phyloP scores from a whole-genome alignment of 176 grass and related monocot species.

The Secale cereale region DNA sequence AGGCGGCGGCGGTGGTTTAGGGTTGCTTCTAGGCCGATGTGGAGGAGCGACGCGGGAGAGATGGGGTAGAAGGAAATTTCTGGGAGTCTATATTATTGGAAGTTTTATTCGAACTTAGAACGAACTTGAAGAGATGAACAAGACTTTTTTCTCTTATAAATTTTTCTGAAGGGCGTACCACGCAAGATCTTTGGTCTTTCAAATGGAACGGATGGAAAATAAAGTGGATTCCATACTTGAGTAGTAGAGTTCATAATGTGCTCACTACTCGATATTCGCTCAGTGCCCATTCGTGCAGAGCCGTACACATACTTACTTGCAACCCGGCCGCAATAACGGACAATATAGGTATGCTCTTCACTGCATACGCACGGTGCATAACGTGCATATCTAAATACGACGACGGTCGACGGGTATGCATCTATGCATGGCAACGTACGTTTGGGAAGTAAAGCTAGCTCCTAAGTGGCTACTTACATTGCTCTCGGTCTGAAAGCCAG shows the following conservation, averaged over 20 bases:
- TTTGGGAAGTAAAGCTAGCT: not conserved
- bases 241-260: not conserved
- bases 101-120: too few relatives aligned
- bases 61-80: too few relatives aligned
- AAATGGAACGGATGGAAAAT: too few relatives aligned
- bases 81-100: too few relatives aligned
- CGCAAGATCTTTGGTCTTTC: too few relatives aligned
- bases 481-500: not conserved
- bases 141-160: too few relatives aligned
- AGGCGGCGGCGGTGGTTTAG: too few relatives aligned
- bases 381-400: not conserved
- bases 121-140: too few relatives aligned
- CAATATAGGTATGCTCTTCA: not conserved
- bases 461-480: not conserved
- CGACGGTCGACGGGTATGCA: not conserved
- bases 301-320: not conserved
- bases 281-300: not conserved
- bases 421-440: not conserved
- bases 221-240: not conserved
- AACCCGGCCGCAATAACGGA: not conserved
- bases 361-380: not conserved
- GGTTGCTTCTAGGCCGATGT: too few relatives aligned
- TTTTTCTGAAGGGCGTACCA: too few relatives aligned
- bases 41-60: too few relatives aligned
- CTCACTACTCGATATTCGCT: not conserved